A percentile compares a stretch with the other conserved stretches of the same genome.
Conservation (phyloP, 2,329 filamentous ascomycete species). For the Talaromyces atroroseus region DNA sequence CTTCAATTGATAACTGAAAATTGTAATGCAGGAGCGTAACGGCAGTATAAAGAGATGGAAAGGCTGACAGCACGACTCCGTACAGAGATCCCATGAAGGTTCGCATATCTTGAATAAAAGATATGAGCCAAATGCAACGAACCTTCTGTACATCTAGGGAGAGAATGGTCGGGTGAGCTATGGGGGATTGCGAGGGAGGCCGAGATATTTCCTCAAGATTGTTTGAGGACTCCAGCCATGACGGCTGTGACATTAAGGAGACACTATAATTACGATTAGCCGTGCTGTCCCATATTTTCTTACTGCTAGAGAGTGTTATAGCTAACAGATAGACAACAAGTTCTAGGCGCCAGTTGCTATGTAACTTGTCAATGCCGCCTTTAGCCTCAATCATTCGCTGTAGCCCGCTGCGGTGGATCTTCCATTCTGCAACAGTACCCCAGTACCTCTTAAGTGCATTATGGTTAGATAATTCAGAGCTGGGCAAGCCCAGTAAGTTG, state of each 20-base stretch:
- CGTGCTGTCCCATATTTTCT: not conserved
- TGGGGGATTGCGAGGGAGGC: not conserved
- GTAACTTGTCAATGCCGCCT: conserved; percentile 26
- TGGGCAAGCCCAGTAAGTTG: not conserved
- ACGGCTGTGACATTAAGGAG: not conserved
- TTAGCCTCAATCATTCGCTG: conserved; percentile 29
- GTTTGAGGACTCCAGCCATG: not conserved
- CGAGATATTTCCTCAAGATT: not conserved
- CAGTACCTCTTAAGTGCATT: conserved; percentile 23
- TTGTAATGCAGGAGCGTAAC: conserved; percentile 1
- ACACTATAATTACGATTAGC: not conserved
- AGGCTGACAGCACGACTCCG: conserved; percentile 1
- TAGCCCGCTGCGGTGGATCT: conserved; percentile 28
- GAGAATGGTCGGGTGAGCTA: conserved; percentile 17
- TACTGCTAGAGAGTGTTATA: not conserved
- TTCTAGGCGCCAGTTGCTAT: conserved; percentile 24
- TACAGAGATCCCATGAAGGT: conserved; percentile 22
- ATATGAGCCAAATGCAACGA: conserved; percentile 26
- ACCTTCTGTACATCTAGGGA: conserved; percentile 22
- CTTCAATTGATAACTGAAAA: not conserved
- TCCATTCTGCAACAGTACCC: conserved; percentile 29
- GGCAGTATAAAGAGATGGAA: conserved; percentile 2
- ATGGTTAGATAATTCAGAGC: not conserved
- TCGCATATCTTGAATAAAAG: conserved; percentile 27
- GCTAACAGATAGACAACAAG: conserved; percentile 5